These are phyloP conservation scores for Flaveria robusta DNA, from an alignment of 129 eudicot species.

Conservation along the genomic window DNA sequence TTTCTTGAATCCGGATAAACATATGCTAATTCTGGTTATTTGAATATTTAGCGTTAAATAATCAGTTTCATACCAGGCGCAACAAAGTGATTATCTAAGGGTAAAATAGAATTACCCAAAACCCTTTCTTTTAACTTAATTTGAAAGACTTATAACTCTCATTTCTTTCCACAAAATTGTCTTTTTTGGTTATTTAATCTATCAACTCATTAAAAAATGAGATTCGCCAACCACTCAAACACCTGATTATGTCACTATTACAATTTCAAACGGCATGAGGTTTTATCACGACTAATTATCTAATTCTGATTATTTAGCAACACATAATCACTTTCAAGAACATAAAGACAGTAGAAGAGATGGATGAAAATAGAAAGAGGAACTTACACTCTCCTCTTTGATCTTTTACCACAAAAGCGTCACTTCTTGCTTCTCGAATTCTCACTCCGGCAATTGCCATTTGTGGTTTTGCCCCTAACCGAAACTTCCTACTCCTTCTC, in stretches of 20 bases:
- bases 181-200: background rate
- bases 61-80: background rate
- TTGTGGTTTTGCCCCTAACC: conserved; percentile 67
- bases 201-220: background rate
- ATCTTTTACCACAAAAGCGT: conserved; percentile 70
- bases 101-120: background rate
- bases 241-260: background rate
- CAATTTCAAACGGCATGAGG: background rate
- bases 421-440: conserved; percentile 72
- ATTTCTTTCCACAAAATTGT: background rate
- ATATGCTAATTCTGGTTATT: too few species aligned
- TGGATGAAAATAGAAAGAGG: background rate
- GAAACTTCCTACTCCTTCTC: conserved; percentile 74
- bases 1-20: too few species aligned
- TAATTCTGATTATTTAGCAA: conserved; percentile 1
- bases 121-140: background rate
- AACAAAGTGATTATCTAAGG: background rate
- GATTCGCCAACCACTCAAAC: background rate
- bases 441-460: conserved; percentile 39
- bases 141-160: background rate
- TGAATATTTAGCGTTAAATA: too few species aligned
- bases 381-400: conserved; percentile 91
- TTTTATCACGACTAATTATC: conserved; percentile 2
- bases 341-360: conserved; percentile 14
- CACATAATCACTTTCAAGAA: background rate